Evolutionary conservation across 1,139 yeast genomes (phyloP).

Genomic region (Scheffersomyces quercinus): DNA sequence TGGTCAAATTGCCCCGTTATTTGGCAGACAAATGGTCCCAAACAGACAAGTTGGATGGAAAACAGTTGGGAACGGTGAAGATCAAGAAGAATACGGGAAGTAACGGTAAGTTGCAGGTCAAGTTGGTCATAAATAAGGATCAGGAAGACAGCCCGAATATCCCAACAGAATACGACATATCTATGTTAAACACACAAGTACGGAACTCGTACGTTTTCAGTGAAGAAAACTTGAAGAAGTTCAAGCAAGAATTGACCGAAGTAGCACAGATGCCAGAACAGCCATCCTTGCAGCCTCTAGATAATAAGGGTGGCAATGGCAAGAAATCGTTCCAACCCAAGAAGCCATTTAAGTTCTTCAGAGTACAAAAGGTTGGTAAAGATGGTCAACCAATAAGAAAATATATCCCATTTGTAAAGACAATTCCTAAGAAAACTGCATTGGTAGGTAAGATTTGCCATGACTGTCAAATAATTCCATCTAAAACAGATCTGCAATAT

Average conservation of each 20-base stretch:
- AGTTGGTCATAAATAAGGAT: conserved; percentile 46
- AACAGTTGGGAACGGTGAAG: conserved; percentile 78
- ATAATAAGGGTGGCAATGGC: conserved; percentile 32
- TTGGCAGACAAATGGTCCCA: conserved; percentile 81
- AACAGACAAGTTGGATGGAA: conserved; percentile 62
- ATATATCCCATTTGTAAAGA: conserved; percentile 70
- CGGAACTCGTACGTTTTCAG: conserved; percentile 87
- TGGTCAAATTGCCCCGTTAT: conserved; percentile 86
- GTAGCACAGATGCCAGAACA: conserved; percentile 50
- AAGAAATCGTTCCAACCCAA: conserved; percentile 17
- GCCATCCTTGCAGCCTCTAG: conserved; percentile 39
- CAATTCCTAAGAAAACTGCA: conserved; percentile 84
- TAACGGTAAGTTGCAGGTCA: conserved; percentile 53
- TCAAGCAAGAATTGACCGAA: conserved; percentile 58
- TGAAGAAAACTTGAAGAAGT: conserved; percentile 77
- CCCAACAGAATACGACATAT: conserved; percentile 84
- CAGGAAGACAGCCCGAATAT: conserved; percentile 44
- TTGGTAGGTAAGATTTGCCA: conserved; percentile 86
- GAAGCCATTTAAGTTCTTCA: conserved; percentile 25
- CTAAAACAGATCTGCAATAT: conserved; percentile 70
- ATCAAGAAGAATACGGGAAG: conserved; percentile 51
- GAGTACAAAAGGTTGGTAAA: conserved; percentile 27
- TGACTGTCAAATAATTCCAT: conserved; percentile 87
- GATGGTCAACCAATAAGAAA: conserved; percentile 36
- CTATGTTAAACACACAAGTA: conserved; percentile 74